Evolutionary conservation across 345 rosid species (phyloP), one percentile per base, ranked within the genome.

Genomic region (Euclidium syriacum): DNA sequence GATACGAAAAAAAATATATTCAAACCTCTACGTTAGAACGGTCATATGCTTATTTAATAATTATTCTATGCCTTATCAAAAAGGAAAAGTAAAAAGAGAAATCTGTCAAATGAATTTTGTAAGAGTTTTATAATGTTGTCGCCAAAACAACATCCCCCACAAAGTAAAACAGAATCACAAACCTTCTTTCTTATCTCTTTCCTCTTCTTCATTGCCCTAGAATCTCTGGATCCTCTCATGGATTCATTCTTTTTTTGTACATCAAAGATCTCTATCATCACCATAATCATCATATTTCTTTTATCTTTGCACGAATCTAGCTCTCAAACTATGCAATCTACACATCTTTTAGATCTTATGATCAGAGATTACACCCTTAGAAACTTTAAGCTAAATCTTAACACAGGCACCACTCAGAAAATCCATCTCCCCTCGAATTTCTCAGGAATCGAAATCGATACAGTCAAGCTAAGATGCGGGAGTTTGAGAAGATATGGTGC

Each of bases 311-410:
- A 72, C 72, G 47, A 68, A 69, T 49, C 74, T 30, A 47, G 67
- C 30, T 66, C 83, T 41, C 80, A 85, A 65, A 71, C 57, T 24
- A 82, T 86, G 68, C 79, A 71, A 69, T 86, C 95, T 5, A 51
- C 77, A 17, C 79, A 71, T 19, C 75, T 76, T 35, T 82, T 85
- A 0, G 99, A 94, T 78, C 87, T 87, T 51, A 71, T 87, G 59
- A 82, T 85, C 40, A 79, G 84, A 68, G 91, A 94, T 62, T 85
- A 87, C 80, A 80, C 86, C 10, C 75, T 87, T 65, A 71, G 75
- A 64, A 85, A 83, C 77, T 82, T 69, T 52, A 64, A 68, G 77
- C 69, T 59, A 14, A 72, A 56, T 36, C 58, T 83, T 51, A 77
- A 38, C 64, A 92, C 98, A 38, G 95, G 95, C 6, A 67, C 26